phyloP scores from a whole-genome alignment of 2,329 filamentous ascomycete genomes.

The Colletotrichum sp. region DNA sequence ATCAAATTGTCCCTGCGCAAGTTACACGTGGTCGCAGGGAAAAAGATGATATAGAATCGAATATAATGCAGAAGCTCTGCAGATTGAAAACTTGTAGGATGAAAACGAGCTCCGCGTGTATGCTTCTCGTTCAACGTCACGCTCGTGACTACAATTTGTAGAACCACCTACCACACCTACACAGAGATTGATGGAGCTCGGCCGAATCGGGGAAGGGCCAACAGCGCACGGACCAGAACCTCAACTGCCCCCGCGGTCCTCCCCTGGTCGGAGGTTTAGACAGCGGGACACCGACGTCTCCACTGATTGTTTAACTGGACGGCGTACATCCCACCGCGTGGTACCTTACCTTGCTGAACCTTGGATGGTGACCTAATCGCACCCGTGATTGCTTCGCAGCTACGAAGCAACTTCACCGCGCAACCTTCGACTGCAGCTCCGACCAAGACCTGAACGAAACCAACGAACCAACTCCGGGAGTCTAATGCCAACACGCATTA shows the following conservation, averaged over 20 bases:
- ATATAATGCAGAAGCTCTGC: neutral
- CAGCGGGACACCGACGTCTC: neutral
- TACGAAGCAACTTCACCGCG: neutral
- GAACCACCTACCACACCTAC: neutral
- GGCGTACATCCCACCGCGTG: neutral
- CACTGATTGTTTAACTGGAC: constrained; percentile 15
- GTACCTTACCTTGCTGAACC: neutral
- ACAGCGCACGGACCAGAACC: neutral
- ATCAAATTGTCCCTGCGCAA: neutral
- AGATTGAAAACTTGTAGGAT: neutral
- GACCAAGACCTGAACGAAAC: neutral
- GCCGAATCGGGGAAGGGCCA: neutral
- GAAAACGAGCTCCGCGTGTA: neutral
- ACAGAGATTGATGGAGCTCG: neutral
- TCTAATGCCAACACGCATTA: neutral
- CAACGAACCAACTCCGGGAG: neutral
- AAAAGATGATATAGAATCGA: accelerated
- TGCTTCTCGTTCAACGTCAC: neutral
- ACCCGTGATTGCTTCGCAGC: constrained; percentile 9
- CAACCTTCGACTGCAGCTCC: neutral
- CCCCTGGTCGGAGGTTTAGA: constrained; percentile 3
- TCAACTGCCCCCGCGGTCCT: neutral
- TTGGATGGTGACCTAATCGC: constrained; percentile 18
- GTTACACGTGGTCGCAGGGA: neutral
- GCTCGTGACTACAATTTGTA: neutral